These are phyloP conservation scores for Allodekkera sacchari DNA, from an alignment of 805 yeast species.

Conservation along the genomic window DNA sequence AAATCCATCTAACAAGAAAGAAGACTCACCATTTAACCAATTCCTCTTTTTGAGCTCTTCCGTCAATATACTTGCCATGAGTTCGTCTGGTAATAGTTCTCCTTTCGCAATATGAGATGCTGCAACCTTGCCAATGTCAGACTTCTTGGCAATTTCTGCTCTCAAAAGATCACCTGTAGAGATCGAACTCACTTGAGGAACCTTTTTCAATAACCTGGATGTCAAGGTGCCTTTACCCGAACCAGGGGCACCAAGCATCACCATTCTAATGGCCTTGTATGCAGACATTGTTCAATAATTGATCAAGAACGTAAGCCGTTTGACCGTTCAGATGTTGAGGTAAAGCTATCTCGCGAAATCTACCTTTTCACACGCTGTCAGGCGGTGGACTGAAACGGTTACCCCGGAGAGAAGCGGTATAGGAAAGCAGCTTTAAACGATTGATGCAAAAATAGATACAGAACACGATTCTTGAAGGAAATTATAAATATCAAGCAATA, in stretches of 20 bases:
- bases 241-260: conserved; percentile 90
- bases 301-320: too few species aligned
- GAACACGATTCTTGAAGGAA: too few species aligned
- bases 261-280: conserved; percentile 47
- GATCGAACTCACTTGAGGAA: conserved; percentile 47
- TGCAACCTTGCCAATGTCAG: conserved; percentile 51
- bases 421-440: too few species aligned
- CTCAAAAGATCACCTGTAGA: conserved; percentile 85
- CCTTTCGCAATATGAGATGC: conserved; percentile 53
- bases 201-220: conserved; percentile 45
- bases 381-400: too few species aligned
- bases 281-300: conserved; percentile 5
- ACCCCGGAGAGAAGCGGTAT: too few species aligned
- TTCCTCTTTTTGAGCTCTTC: conserved; percentile 33
- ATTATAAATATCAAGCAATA: too few species aligned
- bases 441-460: too few species aligned
- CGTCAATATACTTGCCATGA: conserved; percentile 54
- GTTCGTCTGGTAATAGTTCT: conserved; percentile 60
- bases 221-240: conserved; percentile 93
- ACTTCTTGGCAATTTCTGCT: conserved; percentile 45
- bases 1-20: conserved; percentile 87
- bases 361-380: too few species aligned
- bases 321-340: too few species aligned
- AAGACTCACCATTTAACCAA: conserved; percentile 36
- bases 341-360: too few species aligned